Evolutionary conservation across 106 monocot species (phyloP).

Genomic region (Phalaenopsis equestris): DNA sequence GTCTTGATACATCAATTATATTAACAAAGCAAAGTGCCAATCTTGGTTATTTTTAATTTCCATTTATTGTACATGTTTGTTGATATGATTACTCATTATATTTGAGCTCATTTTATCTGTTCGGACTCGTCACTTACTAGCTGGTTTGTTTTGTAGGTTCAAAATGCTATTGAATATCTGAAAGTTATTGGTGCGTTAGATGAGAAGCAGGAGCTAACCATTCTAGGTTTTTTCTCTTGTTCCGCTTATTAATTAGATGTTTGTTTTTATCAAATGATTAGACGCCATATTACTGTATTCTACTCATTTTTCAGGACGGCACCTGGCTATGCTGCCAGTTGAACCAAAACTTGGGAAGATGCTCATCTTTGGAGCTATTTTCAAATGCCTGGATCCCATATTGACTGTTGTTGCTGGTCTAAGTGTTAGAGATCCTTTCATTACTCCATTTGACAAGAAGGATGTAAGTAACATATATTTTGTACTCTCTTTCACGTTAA

Average conservation of each 20-base stretch:
- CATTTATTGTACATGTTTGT: not conserved
- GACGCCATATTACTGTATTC: not conserved
- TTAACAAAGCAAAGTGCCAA: not conserved
- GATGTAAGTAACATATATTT: conserved; percentile 57
- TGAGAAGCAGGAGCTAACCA: conserved; percentile 81
- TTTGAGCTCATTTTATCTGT: not conserved
- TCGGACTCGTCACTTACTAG: not conserved
- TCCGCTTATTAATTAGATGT: not conserved
- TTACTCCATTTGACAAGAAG: conserved; percentile 96
- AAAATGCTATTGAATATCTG: conserved; percentile 98
- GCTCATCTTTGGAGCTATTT: conserved; percentile 93
- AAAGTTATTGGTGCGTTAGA: conserved; percentile 95
- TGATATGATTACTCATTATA: not conserved
- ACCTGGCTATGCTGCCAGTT: conserved; percentile 90
- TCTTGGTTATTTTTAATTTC: not conserved
- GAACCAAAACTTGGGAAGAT: conserved; percentile 98
- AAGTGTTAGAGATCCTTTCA: conserved; percentile 94
- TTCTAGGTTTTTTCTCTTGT: conserved; percentile 50
- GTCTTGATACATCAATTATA: not conserved
- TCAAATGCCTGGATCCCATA: conserved; percentile 91
- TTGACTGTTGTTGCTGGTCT: conserved; percentile 95
- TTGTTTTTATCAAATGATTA: not conserved
- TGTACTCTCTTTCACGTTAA: not conserved
- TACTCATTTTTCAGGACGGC: conserved; percentile 45
- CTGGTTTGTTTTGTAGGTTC: conserved; percentile 50